Conservation (phyloP, 805 yeast genomes). For the Kluyveromyces siamensis region DNA sequence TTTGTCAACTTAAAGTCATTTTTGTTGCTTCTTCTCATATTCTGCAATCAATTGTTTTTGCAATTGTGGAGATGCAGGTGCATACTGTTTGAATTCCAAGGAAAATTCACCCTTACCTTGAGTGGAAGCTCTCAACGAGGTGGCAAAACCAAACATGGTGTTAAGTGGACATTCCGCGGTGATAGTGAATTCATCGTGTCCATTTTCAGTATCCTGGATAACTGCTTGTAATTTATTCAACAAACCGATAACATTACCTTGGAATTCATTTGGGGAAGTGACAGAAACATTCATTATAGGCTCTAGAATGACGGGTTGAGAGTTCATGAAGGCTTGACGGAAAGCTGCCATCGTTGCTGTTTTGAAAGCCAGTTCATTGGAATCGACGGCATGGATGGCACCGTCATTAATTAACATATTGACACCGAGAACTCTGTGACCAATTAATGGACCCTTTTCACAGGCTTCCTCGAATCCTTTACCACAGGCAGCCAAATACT, state of each 20-base stretch:
- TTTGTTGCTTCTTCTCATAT: slow-evolving; percentile 47
- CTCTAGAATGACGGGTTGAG: slow-evolving; percentile 84
- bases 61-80: slow-evolving; percentile 82
- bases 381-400: slow-evolving; percentile 94
- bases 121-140: slow-evolving; percentile 89
- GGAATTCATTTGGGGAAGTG: slow-evolving; percentile 94
- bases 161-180: slow-evolving; percentile 95
- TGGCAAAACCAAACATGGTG: slow-evolving; percentile 93
- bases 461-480: slow-evolving; percentile 93
- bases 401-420: slow-evolving; percentile 95
- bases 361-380: slow-evolving; percentile 90
- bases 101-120: slow-evolving; percentile 99
- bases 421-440: slow-evolving; percentile 88
- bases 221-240: slow-evolving; percentile 88
- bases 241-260: slow-evolving; percentile 84
- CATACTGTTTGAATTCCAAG: slow-evolving; percentile 85
- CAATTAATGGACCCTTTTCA: slow-evolving; percentile 94
- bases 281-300: slow-evolving; percentile 93
- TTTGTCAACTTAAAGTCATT: not conserved
- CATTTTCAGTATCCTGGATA: slow-evolving; percentile 89
- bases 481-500: slow-evolving; percentile 85
- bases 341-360: slow-evolving; percentile 89
- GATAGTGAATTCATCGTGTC: slow-evolving; percentile 87
- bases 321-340: slow-evolving; percentile 76
- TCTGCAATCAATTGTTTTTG: slow-evolving; percentile 87